Evolutionary conservation across 2,329 filamentous ascomycete genomes (phyloP).

Genomic region (Endoconidiophora polonica): DNA sequence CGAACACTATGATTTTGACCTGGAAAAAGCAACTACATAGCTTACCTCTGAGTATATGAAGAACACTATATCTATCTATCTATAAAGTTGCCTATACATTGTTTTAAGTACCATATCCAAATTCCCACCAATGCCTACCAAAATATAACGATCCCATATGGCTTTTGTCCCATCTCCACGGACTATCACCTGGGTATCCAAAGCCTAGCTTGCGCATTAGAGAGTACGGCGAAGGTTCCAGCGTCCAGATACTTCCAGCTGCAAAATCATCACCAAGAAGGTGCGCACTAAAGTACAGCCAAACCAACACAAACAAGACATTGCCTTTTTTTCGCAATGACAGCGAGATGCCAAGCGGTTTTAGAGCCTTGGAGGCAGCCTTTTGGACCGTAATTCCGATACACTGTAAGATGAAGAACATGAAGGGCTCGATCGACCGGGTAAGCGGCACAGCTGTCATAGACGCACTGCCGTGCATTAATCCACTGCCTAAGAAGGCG

Average conservation of each 20-base stretch:
- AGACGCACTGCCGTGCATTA: conserved; percentile 57
- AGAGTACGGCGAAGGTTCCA: conserved; percentile 69
- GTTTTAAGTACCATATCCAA: conserved; percentile 19
- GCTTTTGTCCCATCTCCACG: conserved; percentile 48
- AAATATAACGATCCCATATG: conserved; percentile 38
- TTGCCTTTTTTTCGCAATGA: conserved; percentile 38
- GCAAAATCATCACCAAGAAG: conserved; percentile 64
- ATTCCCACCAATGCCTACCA: conserved; percentile 46
- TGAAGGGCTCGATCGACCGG: conserved; percentile 33
- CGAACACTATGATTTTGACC: not conserved
- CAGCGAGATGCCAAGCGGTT: conserved; percentile 23
- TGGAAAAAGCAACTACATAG: not conserved
- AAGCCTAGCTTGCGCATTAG: conserved; percentile 48
- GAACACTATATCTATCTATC: not conserved
- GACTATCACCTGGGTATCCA: conserved; percentile 41
- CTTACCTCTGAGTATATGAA: not conserved
- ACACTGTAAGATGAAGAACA: conserved; percentile 59
- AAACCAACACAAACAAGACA: conserved; percentile 41
- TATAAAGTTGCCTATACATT: not conserved
- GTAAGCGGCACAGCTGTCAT: conserved; percentile 42
- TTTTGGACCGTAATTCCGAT: conserved; percentile 48
- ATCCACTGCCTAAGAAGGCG: conserved; percentile 50
- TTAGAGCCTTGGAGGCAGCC: conserved; percentile 15
- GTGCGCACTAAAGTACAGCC: conserved; percentile 50
- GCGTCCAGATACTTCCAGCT: conserved; percentile 57